Evolutionary conservation across 371 early-diverging fungal species (phyloP).

Genomic region (Amoeboaphelidium protococcarum): DNA sequence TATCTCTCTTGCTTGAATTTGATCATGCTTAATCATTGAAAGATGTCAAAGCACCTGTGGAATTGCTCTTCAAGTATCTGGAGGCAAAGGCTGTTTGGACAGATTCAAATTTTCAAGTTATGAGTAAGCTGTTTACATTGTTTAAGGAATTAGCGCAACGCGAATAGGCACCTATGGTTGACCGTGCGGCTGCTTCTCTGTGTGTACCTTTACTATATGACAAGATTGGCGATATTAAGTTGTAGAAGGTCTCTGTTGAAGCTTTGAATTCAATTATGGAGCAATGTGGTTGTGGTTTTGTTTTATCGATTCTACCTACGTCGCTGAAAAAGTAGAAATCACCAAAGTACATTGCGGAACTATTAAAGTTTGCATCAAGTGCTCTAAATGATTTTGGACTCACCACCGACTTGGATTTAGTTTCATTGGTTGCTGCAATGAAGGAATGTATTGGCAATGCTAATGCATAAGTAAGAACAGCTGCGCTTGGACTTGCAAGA

Average conservation of each 20-base stretch:
- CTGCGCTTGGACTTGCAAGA: slow-evolving; percentile 44
- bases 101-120: slow-evolving; percentile 80
- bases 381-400: slow-evolving; percentile 66
- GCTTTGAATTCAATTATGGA: slow-evolving; percentile 47
- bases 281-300: no score
- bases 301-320: slow-evolving; percentile 22
- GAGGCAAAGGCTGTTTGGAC: no score
- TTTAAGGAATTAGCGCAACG: slow-evolving; percentile 35
- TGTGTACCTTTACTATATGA: slow-evolving; percentile 34
- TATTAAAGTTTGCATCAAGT: slow-evolving; percentile 48
- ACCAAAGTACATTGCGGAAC: slow-evolving; percentile 67
- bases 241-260: slow-evolving; percentile 53
- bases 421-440: slow-evolving; percentile 53
- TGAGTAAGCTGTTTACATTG: slow-evolving; percentile 6
- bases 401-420: slow-evolving; percentile 34
- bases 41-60: no score
- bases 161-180: slow-evolving; percentile 29
- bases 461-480: slow-evolving; percentile 53
- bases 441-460: slow-evolving; percentile 44
- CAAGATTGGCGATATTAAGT: slow-evolving; percentile 75
- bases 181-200: slow-evolving; percentile 42
- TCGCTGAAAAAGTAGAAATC: slow-evolving; percentile 48
- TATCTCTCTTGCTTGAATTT: no score
- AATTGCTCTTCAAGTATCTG: no score
- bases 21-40: no score